A percentile compares a stretch with the other conserved stretches of the same genome.
phyloP scores from a whole-genome alignment of 768 basidiomycete genomes.

The Lactarius sanguifluus region DNA sequence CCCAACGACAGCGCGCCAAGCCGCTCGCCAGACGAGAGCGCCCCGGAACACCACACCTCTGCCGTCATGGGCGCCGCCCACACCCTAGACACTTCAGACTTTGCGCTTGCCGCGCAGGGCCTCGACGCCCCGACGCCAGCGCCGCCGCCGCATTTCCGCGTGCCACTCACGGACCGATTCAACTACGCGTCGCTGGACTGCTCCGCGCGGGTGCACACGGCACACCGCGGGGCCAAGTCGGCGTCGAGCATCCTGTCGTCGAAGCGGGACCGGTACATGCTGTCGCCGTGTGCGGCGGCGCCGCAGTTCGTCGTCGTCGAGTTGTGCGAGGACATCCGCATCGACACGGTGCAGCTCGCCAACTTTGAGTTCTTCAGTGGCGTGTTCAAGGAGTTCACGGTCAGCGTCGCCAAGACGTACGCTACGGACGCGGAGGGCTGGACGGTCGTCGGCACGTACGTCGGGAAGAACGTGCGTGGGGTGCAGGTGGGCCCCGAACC shows the following conservation, averaged over 20 bases:
- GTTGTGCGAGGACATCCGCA: constrained; percentile 95
- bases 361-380: constrained; percentile 99
- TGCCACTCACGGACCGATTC: constrained; percentile 83
- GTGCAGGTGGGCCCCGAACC: constrained; percentile 64
- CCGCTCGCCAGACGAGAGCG: constrained; percentile 5
- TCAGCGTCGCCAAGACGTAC: constrained; percentile 63
- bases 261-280: constrained; percentile 95
- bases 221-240: constrained; percentile 81
- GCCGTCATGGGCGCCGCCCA: background rate
- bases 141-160: constrained; percentile 58
- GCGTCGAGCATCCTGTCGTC: constrained; percentile 80
- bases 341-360: constrained; percentile 94
- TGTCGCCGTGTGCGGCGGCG: constrained; percentile 76
- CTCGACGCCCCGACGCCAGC: constrained; percentile 35
- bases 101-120: background rate
- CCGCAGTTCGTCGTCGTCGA: constrained; percentile 88
- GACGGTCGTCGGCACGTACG: constrained; percentile 73
- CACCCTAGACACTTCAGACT: background rate
- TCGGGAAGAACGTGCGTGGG: constrained; percentile 87
- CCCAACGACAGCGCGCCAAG: constrained; percentile 11
- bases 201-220: constrained; percentile 84
- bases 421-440: constrained; percentile 42
- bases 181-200: constrained; percentile 95
- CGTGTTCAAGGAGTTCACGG: constrained; percentile 87
- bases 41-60: background rate